These are phyloP conservation scores for Blumeria graminis DNA, from an alignment of 2,329 filamentous ascomycete species.

Conservation along the genomic window DNA sequence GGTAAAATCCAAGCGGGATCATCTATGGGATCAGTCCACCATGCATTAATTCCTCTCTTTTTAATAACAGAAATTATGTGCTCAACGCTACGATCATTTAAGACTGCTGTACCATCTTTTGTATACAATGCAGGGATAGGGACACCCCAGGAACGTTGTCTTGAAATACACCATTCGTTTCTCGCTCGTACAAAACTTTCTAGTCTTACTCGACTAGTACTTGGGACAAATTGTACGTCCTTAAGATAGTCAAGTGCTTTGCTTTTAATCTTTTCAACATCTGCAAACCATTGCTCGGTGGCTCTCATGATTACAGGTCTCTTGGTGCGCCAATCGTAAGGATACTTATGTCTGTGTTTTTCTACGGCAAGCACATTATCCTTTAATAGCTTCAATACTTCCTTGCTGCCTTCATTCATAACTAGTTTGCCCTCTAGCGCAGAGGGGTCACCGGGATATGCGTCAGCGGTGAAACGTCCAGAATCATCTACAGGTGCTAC, in stretches of 20 bases:
- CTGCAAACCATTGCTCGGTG: slow-evolving; percentile 94
- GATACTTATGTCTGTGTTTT: slow-evolving; percentile 71
- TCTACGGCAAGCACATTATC: slow-evolving; percentile 44
- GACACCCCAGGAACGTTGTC: slow-evolving; percentile 88
- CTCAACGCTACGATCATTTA: slow-evolving; percentile 53
- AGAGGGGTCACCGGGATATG: slow-evolving; percentile 44
- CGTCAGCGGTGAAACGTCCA: slow-evolving; percentile 59
- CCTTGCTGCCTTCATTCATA: slow-evolving; percentile 40
- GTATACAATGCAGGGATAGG: slow-evolving; percentile 82
- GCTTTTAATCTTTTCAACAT: slow-evolving; percentile 62
- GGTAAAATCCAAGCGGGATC: slow-evolving; percentile 57
- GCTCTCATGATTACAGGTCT: slow-evolving; percentile 73
- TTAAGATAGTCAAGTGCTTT: slow-evolving; percentile 45
- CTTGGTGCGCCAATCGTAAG: slow-evolving; percentile 95
- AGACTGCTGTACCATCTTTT: slow-evolving; percentile 45
- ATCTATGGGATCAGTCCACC: slow-evolving; percentile 66
- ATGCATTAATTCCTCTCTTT: slow-evolving; percentile 63
- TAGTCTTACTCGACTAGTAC: slow-evolving; percentile 46
- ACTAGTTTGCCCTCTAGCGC: slow-evolving; percentile 49
- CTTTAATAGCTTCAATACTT: slow-evolving; percentile 44
- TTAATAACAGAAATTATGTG: slow-evolving; percentile 66
- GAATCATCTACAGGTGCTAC: slow-evolving; percentile 66
- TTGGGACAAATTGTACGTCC: slow-evolving; percentile 55
- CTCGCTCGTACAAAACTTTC: slow-evolving; percentile 69
- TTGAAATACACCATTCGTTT: slow-evolving; percentile 94